These are phyloP conservation scores for Anaeramoeba ignava DNA, from an alignment of 78 protist species.

Conservation along the genomic window DNA sequence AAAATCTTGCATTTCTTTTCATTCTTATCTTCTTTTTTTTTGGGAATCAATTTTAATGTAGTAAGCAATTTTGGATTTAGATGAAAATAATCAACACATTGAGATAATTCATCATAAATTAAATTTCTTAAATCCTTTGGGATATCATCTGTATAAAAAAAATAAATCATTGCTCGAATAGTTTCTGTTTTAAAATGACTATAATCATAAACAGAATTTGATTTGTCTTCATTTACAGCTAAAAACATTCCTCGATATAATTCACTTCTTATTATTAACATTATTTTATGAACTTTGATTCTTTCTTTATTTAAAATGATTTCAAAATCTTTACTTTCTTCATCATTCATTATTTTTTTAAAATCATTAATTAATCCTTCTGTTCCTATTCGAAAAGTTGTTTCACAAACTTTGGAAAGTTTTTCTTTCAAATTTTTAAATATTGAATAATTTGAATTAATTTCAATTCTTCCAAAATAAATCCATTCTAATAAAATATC, in stretches of 20 bases:
- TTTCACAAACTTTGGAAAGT: no score
- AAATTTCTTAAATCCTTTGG: no score
- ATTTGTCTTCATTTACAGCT: not conserved
- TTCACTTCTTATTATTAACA: not conserved
- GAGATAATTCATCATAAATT: no score
- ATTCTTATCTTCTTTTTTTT: no score
- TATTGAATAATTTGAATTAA: not conserved
- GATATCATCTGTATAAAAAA: constrained; percentile 4
- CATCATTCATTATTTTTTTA: not conserved
- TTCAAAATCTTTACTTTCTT: not conserved
- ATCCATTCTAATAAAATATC: not conserved
- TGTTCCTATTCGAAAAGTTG: no score
- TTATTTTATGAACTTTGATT: not conserved
- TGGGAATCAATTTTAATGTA: no score
- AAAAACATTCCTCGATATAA: not conserved
- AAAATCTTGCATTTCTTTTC: no score
- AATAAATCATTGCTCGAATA: not conserved
- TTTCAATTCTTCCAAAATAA: not conserved
- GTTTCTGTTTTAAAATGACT: not conserved
- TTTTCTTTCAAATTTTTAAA: not conserved
- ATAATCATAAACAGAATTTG: not conserved
- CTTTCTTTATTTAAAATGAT: not conserved
- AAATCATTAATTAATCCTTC: not conserved
- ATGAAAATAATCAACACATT: no score
- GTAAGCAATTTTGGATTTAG: no score